Base-by-base conservation (phyloP, 2,329 filamentous ascomycete species). In the Colletotrichum euphorbiae region DNA sequence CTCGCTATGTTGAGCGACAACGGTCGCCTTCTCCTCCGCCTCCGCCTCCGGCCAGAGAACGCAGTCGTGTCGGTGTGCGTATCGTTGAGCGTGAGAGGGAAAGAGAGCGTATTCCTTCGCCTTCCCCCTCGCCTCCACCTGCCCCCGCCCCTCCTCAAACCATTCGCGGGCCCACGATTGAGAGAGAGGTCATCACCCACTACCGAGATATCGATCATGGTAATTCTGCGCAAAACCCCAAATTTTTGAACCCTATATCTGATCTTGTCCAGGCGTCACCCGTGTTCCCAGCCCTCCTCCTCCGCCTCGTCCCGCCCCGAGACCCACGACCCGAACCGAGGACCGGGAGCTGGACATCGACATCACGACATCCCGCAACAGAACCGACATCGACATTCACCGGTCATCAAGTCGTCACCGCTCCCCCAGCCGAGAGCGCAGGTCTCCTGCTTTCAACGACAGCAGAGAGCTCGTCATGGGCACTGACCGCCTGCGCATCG, bases 141-240 rank as follows among this genome's bases (percentile, higher is more conserved):
- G 83, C 85, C 12, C 85, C 86, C 8, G 84, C 86, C n/a, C 87
- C 87, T 50, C 89, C 88, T 33, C 85, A 86, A 71, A 85, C 91
- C 50, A 90, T 96, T 73, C 87, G 89, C 46, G 90, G 90, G 19
- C 93, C 93, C 38, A 91, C 91, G 1, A 93, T 97, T 73, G 92
- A 95, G 79, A 89, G 95, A 75, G 93, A 97, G 76, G 90, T 97
- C 67, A 94, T 97, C 72, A 97, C 93, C 0, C 93, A 96, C 79
- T 95, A 96, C 77, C 87, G 90, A 66, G 92, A 95, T 75, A 91
- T 97, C 73, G 92, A 97, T 75, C 93, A 97, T 80, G 94, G 92
- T 93, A 83, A 76, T 89, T 78, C 38, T 24, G 50, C 17, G 9
- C 19, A 48, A 50, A n/a, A 15, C 28, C 17, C 17, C 21, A 31